Evolutionary conservation across 2,329 filamentous ascomycete species (phyloP), one percentile per base, ranked within the genome.

Genomic region (Fusarium bulbicola): DNA sequence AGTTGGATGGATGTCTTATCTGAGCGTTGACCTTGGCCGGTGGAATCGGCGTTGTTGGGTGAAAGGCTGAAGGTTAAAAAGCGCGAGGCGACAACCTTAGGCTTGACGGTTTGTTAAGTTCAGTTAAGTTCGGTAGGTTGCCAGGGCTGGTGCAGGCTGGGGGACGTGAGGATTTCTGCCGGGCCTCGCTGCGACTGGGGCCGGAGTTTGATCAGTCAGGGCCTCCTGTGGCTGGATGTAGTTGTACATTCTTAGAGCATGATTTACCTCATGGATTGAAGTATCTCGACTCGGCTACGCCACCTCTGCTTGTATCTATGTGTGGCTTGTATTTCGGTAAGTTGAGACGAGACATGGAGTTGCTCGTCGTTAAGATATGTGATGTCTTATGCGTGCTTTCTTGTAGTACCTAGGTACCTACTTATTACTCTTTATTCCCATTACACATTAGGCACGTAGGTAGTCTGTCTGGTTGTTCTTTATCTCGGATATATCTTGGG

Each of bases 151-250:
- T 63, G 43, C 57, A 69, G 34, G 50, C 42, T 36, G 18, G 24
- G n/a, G 30, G 63, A 28, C 37, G 66, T 66, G 71, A 75, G 73
- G 76, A 75, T 79, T 79, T 76, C 75, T 79, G 75, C 70, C 40
- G 40, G 45, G 45, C 45, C 73, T 68, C 62, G 61, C 67, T 70
- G 72, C 67, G 70, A 71, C 58, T 39, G 57, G n/a, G 61, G 73
- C 71, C 54, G 56, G 73, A 72, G 70, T 50, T 63, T 58, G 66
- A 56, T 60, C 52, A 56, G 37, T 56, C 66, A 63, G 66, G 68
- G 68, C 49, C 66, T 60, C 37, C n/a, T 56, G 54, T 67, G 49
- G 57, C 43, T 50, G 13, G 8, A 21, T 50, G 59, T 68, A 74
- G 18, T 36, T 39, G 14, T 50, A 70, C 65, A 14, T 30, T n/a